A percentile compares a stretch with the other conserved stretches of the same genome.
Conservation (phyloP, 208 protist species). For the Trypanosoma avium region DNA sequence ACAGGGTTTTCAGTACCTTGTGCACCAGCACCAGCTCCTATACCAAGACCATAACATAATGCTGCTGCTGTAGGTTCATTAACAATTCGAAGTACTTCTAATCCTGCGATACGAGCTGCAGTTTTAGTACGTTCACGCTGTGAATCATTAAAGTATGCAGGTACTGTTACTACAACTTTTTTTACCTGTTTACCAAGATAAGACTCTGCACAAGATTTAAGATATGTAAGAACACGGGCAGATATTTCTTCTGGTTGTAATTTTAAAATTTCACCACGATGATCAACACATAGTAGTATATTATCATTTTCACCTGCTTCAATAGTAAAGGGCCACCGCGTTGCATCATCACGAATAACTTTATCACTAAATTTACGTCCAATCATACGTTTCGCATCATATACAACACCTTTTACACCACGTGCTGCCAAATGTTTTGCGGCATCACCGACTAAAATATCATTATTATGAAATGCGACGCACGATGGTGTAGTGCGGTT, state of each 20-base stretch:
- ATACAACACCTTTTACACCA: conserved; percentile 92
- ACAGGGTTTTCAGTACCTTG: conserved; percentile 20
- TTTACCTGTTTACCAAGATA: conserved; percentile 93
- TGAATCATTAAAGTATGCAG: conserved; percentile 97
- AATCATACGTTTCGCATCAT: conserved; percentile 97
- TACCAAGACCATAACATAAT: conserved; percentile 97
- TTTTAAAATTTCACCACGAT: conserved; percentile 77
- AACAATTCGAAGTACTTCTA: conserved; percentile 97
- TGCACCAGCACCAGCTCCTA: conserved; percentile 39
- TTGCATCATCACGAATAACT: conserved; percentile 88
- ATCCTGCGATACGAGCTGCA: conserved; percentile 94
- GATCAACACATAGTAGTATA: conserved; percentile 53
- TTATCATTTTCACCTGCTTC: conserved; percentile 40
- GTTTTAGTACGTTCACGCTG: conserved; percentile 98
- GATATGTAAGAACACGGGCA: conserved; percentile 95
- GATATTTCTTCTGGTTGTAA: conserved; percentile 97
- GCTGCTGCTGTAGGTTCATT: conserved; percentile 98
- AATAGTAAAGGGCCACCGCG: conserved; percentile 96
- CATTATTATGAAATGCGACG: conserved; percentile 97
- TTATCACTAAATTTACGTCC: conserved; percentile 85
- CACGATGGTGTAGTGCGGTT: conserved; percentile 99
- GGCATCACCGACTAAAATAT: conserved; percentile 96
- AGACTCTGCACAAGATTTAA: conserved; percentile 91
- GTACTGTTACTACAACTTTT: conserved; percentile 96
- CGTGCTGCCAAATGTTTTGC: conserved; percentile 91